Evolutionary conservation across 768 basidiomycete genomes (phyloP).

Genomic region (Hirschioporus abietinus): DNA sequence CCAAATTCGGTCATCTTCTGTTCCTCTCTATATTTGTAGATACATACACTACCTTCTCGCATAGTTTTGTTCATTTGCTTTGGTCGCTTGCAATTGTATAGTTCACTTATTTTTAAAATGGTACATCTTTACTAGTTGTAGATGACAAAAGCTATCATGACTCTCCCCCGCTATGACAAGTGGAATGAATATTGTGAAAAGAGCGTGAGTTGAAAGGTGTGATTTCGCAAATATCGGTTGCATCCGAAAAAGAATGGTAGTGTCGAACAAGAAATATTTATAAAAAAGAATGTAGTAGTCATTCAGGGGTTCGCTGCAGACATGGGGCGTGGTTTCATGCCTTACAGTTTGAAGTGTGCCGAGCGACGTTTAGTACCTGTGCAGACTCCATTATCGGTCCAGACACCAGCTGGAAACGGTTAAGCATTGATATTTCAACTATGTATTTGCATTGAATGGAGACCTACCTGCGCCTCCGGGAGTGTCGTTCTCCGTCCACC

Average conservation of each 20-base stretch:
- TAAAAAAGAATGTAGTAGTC: neutral
- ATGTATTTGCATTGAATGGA: neutral
- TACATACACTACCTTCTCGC: neutral
- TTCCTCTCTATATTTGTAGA: constrained; percentile 73
- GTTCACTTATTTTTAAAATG: neutral
- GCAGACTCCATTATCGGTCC: constrained; percentile 47
- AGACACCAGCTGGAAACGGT: constrained; percentile 40
- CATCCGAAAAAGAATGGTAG: neutral
- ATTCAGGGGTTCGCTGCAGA: neutral
- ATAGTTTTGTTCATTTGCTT: neutral
- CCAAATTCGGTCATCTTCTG: constrained; percentile 94
- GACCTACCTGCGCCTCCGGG: constrained; percentile 47
- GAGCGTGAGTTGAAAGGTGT: neutral
- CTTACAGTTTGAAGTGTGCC: neutral
- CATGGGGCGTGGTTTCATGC: neutral
- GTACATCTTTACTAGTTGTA: neutral
- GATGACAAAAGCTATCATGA: neutral
- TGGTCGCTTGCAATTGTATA: neutral
- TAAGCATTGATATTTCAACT: constrained; percentile 9
- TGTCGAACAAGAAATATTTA: neutral
- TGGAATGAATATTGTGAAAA: neutral
- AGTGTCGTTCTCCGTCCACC: constrained; percentile 58
- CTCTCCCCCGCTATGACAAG: neutral
- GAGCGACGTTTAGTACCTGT: neutral
- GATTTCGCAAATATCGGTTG: neutral